Percentiles rank a stretch among this genome's conserved stretches.
These are phyloP conservation scores for Malus hybrid DNA, from an alignment of 331 rosid genomes.

Conservation along the genomic window DNA sequence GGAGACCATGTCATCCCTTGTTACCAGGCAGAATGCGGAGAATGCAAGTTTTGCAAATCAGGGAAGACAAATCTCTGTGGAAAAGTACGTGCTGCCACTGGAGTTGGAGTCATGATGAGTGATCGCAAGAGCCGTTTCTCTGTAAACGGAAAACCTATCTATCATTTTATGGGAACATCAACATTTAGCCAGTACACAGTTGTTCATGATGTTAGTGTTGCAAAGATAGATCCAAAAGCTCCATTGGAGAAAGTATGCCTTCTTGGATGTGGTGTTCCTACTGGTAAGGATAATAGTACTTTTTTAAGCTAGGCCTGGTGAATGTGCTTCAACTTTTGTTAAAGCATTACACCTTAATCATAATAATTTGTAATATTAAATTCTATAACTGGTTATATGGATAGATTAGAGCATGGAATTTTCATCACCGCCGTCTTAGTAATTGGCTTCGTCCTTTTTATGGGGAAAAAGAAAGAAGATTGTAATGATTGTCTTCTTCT, in stretches of 20 bases:
- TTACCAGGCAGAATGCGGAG: conserved; percentile 92
- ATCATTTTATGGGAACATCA: conserved; percentile 96
- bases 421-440: neutral
- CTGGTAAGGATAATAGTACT: conserved; percentile 41
- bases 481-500: neutral
- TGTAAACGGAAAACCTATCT: conserved; percentile 68
- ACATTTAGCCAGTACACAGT: conserved; percentile 93
- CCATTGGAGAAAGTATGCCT: conserved; percentile 91
- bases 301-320: neutral
- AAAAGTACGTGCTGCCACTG: conserved; percentile 83
- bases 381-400: too few species aligned
- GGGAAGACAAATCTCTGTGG: conserved; percentile 97
- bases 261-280: conserved; percentile 82
- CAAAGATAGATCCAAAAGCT: conserved; percentile 77
- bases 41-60: conserved; percentile 94
- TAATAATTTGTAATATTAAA: neutral
- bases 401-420: neutral
- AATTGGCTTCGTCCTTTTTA: neutral
- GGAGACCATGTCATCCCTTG: conserved; percentile 96
- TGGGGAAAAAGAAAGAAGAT: neutral
- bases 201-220: conserved; percentile 93
- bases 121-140: conserved; percentile 82
- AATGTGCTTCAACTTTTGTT: neutral
- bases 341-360: neutral
- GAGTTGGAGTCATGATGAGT: conserved; percentile 80